A percentile compares a stretch with the other conserved stretches of the same genome.
phyloP scores from a whole-genome alignment of 1,284 basidiomycete species.

The Naganishia sp. region DNA sequence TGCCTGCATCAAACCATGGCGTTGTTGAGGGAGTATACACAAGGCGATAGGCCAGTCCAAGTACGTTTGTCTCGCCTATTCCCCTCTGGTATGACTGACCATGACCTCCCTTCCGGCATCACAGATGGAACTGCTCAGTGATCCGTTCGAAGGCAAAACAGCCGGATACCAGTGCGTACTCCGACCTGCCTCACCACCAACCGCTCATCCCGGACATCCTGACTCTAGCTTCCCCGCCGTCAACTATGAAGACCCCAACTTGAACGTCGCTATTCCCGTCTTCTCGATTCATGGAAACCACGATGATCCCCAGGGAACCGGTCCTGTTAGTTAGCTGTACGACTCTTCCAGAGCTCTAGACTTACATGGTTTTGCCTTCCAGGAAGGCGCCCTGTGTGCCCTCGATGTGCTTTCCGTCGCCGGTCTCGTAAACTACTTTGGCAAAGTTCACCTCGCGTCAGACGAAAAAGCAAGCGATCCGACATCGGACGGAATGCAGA shows the following conservation, averaged over 20 bases:
- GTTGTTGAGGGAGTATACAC: constrained; percentile 83
- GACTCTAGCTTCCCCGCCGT: constrained; percentile 80
- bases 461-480: constrained; percentile 61
- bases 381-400: constrained; percentile 94
- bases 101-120: background rate
- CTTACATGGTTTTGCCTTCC: constrained; percentile 1
- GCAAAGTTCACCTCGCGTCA: constrained; percentile 66
- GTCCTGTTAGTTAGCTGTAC: constrained; percentile 63
- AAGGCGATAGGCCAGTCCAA: constrained; percentile 78
- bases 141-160: constrained; percentile 84
- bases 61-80: constrained; percentile 37
- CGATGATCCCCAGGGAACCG: constrained; percentile 96
- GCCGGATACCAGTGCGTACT: constrained; percentile 73
- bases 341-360: background rate
- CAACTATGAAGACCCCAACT: constrained; percentile 96
- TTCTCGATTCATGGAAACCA: constrained; percentile 99
- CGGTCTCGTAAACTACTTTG: constrained; percentile 96
- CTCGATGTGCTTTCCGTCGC: constrained; percentile 92
- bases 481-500: constrained; percentile 67
- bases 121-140: constrained; percentile 84
- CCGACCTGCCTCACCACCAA: background rate
- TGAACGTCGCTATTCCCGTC: constrained; percentile 91
- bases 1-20: constrained; percentile 86
- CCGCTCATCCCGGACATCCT: background rate
- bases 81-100: background rate